Evolutionary conservation across 352 stramenopile species (phyloP).

Genomic region (Globisporangium solare): DNA sequence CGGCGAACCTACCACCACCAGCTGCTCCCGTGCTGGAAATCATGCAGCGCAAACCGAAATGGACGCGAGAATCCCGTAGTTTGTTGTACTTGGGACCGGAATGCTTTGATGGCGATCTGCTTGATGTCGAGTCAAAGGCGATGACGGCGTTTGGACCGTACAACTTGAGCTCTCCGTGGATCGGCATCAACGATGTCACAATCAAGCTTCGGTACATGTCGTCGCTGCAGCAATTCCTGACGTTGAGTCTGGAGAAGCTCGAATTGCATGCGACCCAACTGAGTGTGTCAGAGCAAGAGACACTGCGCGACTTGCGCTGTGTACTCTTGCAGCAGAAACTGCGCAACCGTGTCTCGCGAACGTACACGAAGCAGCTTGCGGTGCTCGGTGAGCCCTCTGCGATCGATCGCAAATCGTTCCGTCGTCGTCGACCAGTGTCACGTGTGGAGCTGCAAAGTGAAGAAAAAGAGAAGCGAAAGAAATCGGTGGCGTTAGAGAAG

Average conservation of each 20-base stretch:
- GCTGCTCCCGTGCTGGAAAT: conserved; percentile 20
- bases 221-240: conserved; percentile 66
- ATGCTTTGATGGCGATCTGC: conserved; percentile 64
- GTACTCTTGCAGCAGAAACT: conserved; percentile 73
- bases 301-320: conserved; percentile 58
- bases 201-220: conserved; percentile 73
- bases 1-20: neutral
- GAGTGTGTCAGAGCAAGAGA: conserved; percentile 37
- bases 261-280: conserved; percentile 35
- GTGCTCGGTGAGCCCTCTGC: conserved; percentile 56
- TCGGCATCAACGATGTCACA: conserved; percentile 67
- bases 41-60: conserved; percentile 47
- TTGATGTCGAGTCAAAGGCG: conserved; percentile 52
- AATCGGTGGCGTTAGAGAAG: conserved; percentile 80
- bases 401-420: conserved; percentile 74
- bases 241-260: conserved; percentile 54
- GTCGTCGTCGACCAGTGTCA: conserved; percentile 56
- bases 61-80: conserved; percentile 46
- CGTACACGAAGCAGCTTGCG: conserved; percentile 60
- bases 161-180: conserved; percentile 51
- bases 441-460: conserved; percentile 61
- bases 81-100: conserved; percentile 57
- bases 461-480: conserved; percentile 77
- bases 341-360: conserved; percentile 48
- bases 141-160: conserved; percentile 50